Evolutionary conservation across 164 flowering plant species (phyloP).

Genomic region (Amborella trichopoda): DNA sequence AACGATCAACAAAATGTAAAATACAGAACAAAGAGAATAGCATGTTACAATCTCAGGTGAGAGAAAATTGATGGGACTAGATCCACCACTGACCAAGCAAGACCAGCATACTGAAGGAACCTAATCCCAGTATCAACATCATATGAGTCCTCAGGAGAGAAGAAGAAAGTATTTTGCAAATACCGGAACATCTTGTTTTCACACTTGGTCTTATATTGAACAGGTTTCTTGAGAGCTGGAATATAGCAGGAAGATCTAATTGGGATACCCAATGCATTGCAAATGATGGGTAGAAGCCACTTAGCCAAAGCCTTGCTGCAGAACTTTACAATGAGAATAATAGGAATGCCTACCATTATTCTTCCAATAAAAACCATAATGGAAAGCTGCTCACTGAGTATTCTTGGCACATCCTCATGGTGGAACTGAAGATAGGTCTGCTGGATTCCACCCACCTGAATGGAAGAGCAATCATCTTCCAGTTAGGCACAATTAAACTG

Average conservation of each 20-base stretch:
- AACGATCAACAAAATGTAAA: too few species aligned
- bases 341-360: slow-evolving; percentile 70
- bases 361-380: slow-evolving; percentile 45
- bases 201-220: slow-evolving; percentile 20
- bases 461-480: not conserved
- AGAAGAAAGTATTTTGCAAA: slow-evolving; percentile 12
- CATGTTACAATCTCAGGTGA: slow-evolving; percentile 34
- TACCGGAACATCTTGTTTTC: slow-evolving; percentile 16
- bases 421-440: slow-evolving; percentile 89
- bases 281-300: slow-evolving; percentile 66
- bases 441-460: slow-evolving; percentile 84
- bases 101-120: slow-evolving; percentile 89
- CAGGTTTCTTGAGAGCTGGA: slow-evolving; percentile 35
- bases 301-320: slow-evolving; percentile 93
- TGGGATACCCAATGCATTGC: slow-evolving; percentile 71
- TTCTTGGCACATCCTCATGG: slow-evolving; percentile 65
- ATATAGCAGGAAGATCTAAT: slow-evolving; percentile 65
- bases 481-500: not conserved
- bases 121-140: slow-evolving; percentile 96
- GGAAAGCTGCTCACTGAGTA: slow-evolving; percentile 45
- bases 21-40: not conserved
- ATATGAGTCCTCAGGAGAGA: slow-evolving; percentile 33
- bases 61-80: slow-evolving; percentile 76
- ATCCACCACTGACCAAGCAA: slow-evolving; percentile 97
- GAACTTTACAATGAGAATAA: slow-evolving; percentile 76